Evolutionary conservation across 192 early-diverging fungal species (phyloP), one percentile per base, ranked within the genome.

Genomic region (Backusella morwellensis): DNA sequence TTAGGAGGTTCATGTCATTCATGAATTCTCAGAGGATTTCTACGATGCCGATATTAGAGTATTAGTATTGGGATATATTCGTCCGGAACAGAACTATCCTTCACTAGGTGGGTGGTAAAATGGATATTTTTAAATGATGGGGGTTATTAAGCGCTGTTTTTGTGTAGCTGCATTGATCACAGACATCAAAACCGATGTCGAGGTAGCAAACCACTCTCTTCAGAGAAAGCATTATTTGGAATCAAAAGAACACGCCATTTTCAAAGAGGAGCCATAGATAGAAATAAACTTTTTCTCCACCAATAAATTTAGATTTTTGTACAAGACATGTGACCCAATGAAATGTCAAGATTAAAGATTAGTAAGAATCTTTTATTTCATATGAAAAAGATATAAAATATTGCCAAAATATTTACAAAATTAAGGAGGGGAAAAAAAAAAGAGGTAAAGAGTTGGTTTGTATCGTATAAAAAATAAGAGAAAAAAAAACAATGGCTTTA

Each of bases 1-100:
- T 12, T 12, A 90, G 91, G 98, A 99, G 80, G 96, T 99, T 35
- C 98, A 99, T 81, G 94, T 99, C 29, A 91, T 99, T 38, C 91
- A 98, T 83, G 83, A 89, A 50, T 99, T 93, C 47, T 80, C 84
- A 6, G 81, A 90, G 26, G 97, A 99, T 82, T 99, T 99, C 81
- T 99, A 99, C 86, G 95, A 91, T 15, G 83, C 88, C 68, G 83
- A 93, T 40, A 84, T 99, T 66, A 85, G 90, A 40, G 91, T 99
- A 23, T 86, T 95, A 34, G 93, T 99, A 12, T 78, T 95, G 3
- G 94, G 94, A 0, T 98, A 92, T 84, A 92, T 99, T 41, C 88
- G 98, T 6, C 87, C 95, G 0, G 98, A 99, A 81, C 85, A 89
- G 66, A 93, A 99, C 81, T 99, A 98, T 81, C 86, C 81, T 0